Percentiles rank a stretch among this genome's conserved stretches.
Evolutionary conservation across 176 grass and related monocot species (phyloP).

Genomic region (Eleusine indica): DNA sequence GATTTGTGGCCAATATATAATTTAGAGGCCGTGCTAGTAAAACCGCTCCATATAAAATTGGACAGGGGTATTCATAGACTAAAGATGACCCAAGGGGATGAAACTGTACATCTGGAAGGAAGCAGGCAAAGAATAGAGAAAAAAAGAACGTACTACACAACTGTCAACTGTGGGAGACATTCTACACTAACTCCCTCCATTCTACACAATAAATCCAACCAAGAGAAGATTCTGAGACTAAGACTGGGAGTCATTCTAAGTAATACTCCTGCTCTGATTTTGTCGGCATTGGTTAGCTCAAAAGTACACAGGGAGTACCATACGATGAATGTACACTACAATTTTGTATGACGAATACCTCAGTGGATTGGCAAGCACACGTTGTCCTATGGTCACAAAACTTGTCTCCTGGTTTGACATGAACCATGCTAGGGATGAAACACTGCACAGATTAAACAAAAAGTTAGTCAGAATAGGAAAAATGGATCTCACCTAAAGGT

Average conservation of each 20-base stretch:
- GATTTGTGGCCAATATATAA: no score
- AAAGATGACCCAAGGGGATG: no score
- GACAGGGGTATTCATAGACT: no score
- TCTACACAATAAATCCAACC: no score
- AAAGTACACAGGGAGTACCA: neutral
- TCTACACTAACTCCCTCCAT: no score
- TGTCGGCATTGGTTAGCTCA: neutral
- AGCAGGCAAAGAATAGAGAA: no score
- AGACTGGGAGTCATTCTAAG: neutral
- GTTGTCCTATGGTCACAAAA: conserved; percentile 99
- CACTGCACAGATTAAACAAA: conserved; percentile 60
- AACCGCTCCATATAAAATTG: no score
- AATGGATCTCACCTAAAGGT: conserved; percentile 7
- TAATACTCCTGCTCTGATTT: neutral
- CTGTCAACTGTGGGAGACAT: no score
- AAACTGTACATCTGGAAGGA: no score
- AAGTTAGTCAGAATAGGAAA: neutral
- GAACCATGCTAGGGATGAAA: conserved; percentile 99
- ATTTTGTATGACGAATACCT: conserved; percentile 50
- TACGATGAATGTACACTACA: neutral
- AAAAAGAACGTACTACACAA: no score
- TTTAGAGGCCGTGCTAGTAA: no score
- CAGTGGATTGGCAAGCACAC: conserved; percentile 95
- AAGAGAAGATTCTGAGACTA: neutral
- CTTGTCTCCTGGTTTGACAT: conserved; percentile 99